Base-by-base conservation (phyloP, 768 basidiomycete genomes). In the Collybia sp. region DNA sequence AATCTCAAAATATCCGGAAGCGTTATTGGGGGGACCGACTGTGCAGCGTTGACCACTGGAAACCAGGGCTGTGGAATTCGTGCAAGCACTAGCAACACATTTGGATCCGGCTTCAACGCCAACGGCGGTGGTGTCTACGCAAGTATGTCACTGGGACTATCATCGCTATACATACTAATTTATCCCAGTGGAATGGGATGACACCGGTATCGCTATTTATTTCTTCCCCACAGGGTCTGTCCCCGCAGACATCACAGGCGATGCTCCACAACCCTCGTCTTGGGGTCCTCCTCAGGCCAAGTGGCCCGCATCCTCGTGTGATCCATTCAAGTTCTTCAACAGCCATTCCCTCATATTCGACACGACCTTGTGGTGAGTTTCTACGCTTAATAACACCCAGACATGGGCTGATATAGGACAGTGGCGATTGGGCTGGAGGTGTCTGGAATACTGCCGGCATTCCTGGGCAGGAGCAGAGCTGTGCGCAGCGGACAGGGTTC, bases 101-200 rank as follows among this genome's bases (percentile, higher is more conserved):
- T 88, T 58, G 93, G 93, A n/a, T 63, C 74, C n/a, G 80, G 71
- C 11, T 97, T 94, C 72, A 97, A 97, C 63, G 62, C 59, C n/a
- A 83, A 76, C 53, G 80, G 82, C 9, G 93, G 93, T 38, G 93
- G 93, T 54, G 86, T 92, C 42, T 95, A 92, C 67, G 88, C 88
- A 43, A 90, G 90, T 93, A 58, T 63, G 88, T 79, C 53, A 34
- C 12, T 45, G 20, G 47, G 43, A 43, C 40, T 46, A 35, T 40
- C 34, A 30, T 43, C 25, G 12, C 30, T 12, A 18, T 10, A 25
- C 12, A 40, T 31, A 49, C 13, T 44, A 6, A 13, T 25, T 11
- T 5, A n/a, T 13, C 18, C 30, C 56, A 85, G 80, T 86, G 84
- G 73, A 76, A 59, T 93, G 90, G 90, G 82, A 83, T 60, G 62